Evolutionary conservation across 2,329 filamentous ascomycete species (phyloP).

Genomic region (Aphanoascus verrucosus): DNA sequence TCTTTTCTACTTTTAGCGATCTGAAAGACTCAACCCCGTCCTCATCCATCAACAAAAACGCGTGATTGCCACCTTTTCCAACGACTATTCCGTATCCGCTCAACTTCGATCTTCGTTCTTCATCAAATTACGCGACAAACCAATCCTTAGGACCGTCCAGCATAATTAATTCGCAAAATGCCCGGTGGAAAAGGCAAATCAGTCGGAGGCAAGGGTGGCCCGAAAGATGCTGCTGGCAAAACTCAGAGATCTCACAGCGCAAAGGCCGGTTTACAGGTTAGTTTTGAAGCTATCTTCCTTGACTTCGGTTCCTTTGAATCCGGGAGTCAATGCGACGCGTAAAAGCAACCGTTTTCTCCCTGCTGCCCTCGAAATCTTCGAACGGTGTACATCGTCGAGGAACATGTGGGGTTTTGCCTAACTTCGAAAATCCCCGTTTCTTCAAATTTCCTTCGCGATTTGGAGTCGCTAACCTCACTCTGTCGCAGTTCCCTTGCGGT

Average conservation of each 20-base stretch:
- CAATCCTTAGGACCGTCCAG: conserved; percentile 20
- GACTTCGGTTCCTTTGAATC: not conserved
- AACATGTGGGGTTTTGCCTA: conserved; percentile 8
- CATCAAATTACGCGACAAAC: conserved; percentile 22
- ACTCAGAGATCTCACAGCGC: conserved; percentile 88
- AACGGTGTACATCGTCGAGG: not conserved
- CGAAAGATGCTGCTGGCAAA: conserved; percentile 74
- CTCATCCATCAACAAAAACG: conserved; percentile 35
- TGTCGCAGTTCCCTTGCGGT: conserved; percentile 81
- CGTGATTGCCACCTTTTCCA: conserved; percentile 17
- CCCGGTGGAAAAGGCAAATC: conserved; percentile 91
- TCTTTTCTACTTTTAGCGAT: conserved; percentile 28
- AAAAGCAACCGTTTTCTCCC: conserved; percentile 3
- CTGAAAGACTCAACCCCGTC: conserved; percentile 21
- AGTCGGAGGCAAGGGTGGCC: conserved; percentile 79
- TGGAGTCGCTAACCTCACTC: conserved; percentile 23
- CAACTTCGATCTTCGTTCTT: conserved; percentile 20
- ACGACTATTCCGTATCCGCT: conserved; percentile 17
- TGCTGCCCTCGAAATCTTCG: conserved; percentile 4
- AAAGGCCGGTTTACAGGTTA: conserved; percentile 89
- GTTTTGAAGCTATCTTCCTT: conserved; percentile 28
- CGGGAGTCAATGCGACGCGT: conserved; percentile 4
- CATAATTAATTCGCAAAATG: conserved; percentile 38
- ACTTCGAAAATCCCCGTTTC: not conserved
- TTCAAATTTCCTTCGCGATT: conserved; percentile 1